Base-by-base conservation (phyloP, 1,284 basidiomycete species). In the Anthracocystis walkeri region DNA sequence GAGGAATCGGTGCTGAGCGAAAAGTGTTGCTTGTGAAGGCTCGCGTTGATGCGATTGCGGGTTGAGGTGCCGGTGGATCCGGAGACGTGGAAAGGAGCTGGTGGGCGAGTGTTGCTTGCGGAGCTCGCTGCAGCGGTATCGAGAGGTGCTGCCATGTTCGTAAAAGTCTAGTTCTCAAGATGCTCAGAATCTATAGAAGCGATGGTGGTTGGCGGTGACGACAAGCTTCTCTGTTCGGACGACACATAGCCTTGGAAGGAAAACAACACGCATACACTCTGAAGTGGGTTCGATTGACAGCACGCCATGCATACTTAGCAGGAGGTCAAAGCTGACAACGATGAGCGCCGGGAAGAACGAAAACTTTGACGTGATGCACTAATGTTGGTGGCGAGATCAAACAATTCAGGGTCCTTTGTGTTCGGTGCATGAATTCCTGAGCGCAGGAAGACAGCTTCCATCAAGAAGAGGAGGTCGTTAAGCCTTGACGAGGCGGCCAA, bases 11-110 rank as follows among this genome's bases (percentile, higher is more conserved):
- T 61, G 23, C 70, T 41, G 38, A 77, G 55, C 10, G 57, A 23
- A 49, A 77, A 77, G 31, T 77, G 75, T n/a, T 66, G 50, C 52
- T 73, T 65, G 48, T 52, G 58, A 4, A 74, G 45, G 31, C 53
- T 48, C 6, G 59, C 53, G 11, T 63, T 58, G 42, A 69, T n/a
- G 18, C 65, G 65, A 21, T 64, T 64, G 21, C 67, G 57, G 25
- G 67, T 58, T 14, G 40, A 33, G 4, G 60, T 58, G 20, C 60
- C 66, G 2, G 59, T 33, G 5, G 66, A 23, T 20, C 66, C 60
- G 27, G 56, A 53, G 40, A 63, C n/a, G 45, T 62, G 44, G 48
- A 58, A 62, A 7, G 55, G 2, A 11, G 44, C 20, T 4, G 63
- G 42, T 12, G 4, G 20, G 7, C 23, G 45, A 2, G 57, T 25